Percentiles rank a stretch among this genome's conserved stretches.
Conservation (phyloP, 2,329 filamentous ascomycete species). For the Penicillium nordicum region DNA sequence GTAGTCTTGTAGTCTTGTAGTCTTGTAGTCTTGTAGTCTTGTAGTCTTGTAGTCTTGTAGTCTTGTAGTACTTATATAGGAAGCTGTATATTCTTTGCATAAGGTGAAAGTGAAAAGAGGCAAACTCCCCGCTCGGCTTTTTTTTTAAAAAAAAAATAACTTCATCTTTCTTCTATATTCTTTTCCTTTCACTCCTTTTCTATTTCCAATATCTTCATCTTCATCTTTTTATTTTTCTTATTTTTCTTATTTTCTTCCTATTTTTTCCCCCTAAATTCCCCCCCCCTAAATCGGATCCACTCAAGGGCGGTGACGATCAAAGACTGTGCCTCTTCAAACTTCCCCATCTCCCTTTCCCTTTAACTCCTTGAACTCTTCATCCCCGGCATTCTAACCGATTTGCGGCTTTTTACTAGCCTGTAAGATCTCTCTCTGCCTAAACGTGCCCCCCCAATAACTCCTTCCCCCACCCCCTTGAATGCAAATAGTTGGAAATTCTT, state of each 20-base stretch:
- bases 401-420: slow-evolving; percentile 25
- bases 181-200: slow-evolving; percentile 11
- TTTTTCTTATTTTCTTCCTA: too few relatives aligned
- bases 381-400: slow-evolving; percentile 14
- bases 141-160: neutral
- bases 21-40: neutral
- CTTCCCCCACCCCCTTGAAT: slow-evolving; percentile 6
- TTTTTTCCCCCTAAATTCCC: neutral
- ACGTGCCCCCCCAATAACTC: slow-evolving; percentile 26
- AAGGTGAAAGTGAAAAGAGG: neutral
- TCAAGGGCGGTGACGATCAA: slow-evolving; percentile 1
- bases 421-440: slow-evolving; percentile 28
- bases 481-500: slow-evolving; percentile 3
- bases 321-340: neutral
- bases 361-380: slow-evolving; percentile 1
- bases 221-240: neutral
- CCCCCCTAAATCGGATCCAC: neutral
- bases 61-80: neutral
- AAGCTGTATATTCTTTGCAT: neutral
- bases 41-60: neutral
- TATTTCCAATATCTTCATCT: neutral
- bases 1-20: neutral
- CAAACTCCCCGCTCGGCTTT: neutral
- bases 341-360: neutral
- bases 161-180: slow-evolving; percentile 10